phyloP scores from a whole-genome alignment of 306 rosid genomes.

The Lathyrus sativus region DNA sequence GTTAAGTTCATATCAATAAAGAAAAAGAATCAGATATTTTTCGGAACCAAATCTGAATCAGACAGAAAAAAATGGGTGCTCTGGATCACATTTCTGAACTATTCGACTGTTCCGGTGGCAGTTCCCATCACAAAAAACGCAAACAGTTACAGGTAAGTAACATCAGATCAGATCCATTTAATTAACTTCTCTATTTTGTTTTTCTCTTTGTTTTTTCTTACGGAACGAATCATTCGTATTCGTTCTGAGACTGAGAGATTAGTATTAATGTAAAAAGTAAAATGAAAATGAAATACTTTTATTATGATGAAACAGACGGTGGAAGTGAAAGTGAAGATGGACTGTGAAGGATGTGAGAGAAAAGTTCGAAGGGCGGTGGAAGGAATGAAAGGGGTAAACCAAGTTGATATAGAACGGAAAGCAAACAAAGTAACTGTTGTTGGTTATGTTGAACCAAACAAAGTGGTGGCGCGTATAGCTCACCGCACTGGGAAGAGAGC shows the following conservation, averaged over 20 bases:
- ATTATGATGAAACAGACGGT: conserved; percentile 60
- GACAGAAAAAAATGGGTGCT: conserved; percentile 43
- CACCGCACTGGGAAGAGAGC: conserved; percentile 89
- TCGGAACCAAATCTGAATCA: neutral
- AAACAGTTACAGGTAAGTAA: conserved; percentile 70
- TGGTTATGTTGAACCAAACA: conserved; percentile 66
- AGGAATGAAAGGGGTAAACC: conserved; percentile 82
- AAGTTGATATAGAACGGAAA: conserved; percentile 66
- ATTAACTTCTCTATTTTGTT: neutral
- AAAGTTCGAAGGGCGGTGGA: conserved; percentile 68
- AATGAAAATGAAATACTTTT: neutral
- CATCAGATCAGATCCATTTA: neutral
- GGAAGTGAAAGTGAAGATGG: conserved; percentile 83
- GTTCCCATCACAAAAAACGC: conserved; percentile 43
- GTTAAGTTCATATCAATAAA: no score
- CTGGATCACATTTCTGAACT: conserved; percentile 53
- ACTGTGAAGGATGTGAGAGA: conserved; percentile 94
- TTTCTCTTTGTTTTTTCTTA: no score
- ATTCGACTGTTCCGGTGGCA: conserved; percentile 48
- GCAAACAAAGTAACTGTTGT: conserved; percentile 66
- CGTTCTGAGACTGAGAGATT: no score
- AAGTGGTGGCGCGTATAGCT: conserved; percentile 68
- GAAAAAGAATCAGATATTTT: conserved; percentile 3
- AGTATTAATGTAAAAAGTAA: neutral
- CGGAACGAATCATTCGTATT: neutral